These are phyloP conservation scores for Didymella sp. DNA, from an alignment of 2,329 filamentous ascomycete species.

Conservation along the genomic window DNA sequence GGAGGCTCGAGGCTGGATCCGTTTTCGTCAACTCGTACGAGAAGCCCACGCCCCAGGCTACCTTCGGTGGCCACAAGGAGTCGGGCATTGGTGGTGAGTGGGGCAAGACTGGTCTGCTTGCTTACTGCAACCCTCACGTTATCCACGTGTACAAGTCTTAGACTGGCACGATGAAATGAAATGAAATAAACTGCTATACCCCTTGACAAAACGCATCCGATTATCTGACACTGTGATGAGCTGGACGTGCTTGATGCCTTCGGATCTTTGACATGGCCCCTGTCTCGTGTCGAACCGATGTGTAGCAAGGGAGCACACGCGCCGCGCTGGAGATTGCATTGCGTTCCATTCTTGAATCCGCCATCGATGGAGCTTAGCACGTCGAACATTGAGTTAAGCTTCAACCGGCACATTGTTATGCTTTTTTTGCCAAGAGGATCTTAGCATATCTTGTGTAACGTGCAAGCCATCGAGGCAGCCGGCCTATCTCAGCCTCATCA, in stretches of 20 bases:
- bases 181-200: slow-evolving; percentile 9
- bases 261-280: too few species aligned
- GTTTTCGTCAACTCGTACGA: slow-evolving; percentile 64
- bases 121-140: slow-evolving; percentile 57
- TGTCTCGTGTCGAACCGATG: too few species aligned
- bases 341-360: too few species aligned
- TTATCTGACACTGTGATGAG: background rate
- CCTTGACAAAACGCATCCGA: background rate
- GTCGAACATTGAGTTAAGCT: too few species aligned
- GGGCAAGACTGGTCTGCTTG: slow-evolving; percentile 53
- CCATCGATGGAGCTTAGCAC: too few species aligned
- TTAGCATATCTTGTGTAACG: background rate
- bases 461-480: background rate
- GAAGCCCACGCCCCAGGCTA: slow-evolving; percentile 55
- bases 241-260: background rate
- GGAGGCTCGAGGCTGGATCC: slow-evolving; percentile 60
- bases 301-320: too few species aligned
- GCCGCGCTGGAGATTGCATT: too few species aligned
- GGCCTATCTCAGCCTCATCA: too few species aligned
- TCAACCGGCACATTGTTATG: background rate
- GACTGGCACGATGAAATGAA: background rate
- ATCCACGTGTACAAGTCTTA: slow-evolving; percentile 56
- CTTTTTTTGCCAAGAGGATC: background rate
- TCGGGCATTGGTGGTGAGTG: slow-evolving; percentile 77
- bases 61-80: slow-evolving; percentile 80